Conservation (phyloP, 345 rosid species). For the Stellera chamaejasme region DNA sequence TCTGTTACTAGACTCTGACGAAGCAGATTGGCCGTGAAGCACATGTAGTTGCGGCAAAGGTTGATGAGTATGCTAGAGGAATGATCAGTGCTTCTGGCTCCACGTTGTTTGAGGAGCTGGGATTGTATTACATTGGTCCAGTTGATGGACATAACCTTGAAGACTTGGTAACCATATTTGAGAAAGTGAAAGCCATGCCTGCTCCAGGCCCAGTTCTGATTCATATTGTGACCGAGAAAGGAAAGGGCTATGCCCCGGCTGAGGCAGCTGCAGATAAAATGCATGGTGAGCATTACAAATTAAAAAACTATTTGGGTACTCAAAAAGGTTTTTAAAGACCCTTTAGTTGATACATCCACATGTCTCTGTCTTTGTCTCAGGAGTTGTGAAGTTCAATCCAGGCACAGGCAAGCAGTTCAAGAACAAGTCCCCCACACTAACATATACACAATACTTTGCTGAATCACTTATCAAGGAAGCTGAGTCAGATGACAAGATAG, state of each 20-base stretch:
- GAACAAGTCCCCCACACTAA: constrained; percentile 40
- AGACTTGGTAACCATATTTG: constrained; percentile 48
- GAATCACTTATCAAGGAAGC: constrained; percentile 64
- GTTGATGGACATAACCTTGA: constrained; percentile 62
- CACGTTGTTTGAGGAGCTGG: constrained; percentile 59
- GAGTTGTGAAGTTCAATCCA: constrained; percentile 59
- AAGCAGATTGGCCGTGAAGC: constrained; percentile 48
- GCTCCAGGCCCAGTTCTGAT: constrained; percentile 74
- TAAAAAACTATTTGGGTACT: background rate
- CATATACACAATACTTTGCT: constrained; percentile 59
- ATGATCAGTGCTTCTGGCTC: constrained; percentile 58
- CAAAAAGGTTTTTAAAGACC: constrained; percentile 7
- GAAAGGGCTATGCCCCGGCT: constrained; percentile 76
- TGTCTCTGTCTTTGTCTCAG: constrained; percentile 21
- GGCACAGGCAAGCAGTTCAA: constrained; percentile 55
- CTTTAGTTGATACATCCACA: background rate
- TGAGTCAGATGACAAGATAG: constrained; percentile 45
- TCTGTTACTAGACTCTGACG: constrained; percentile 32
- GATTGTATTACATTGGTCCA: constrained; percentile 58
- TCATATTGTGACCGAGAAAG: constrained; percentile 66
- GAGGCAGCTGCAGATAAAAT: constrained; percentile 64
- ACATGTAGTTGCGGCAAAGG: constrained; percentile 63
- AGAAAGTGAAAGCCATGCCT: constrained; percentile 57
- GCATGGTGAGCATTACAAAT: constrained; percentile 45
- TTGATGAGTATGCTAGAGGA: constrained; percentile 62